These are phyloP conservation scores for Coleophoma cylindrospora DNA, from an alignment of 2,329 filamentous ascomycete species.

Conservation along the genomic window DNA sequence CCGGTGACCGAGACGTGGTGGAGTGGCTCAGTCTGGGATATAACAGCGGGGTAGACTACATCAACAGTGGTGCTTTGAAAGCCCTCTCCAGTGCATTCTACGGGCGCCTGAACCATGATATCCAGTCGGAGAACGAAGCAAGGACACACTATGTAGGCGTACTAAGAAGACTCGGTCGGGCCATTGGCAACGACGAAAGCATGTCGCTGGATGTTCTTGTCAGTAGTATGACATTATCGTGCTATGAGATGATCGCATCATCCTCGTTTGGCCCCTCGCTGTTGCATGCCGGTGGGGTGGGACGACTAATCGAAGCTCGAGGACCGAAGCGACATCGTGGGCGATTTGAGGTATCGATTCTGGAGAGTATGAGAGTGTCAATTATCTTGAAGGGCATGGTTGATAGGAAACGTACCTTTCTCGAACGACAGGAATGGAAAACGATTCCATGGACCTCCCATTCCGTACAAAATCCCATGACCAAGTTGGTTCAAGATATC, in stretches of 20 bases:
- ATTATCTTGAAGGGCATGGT: neutral
- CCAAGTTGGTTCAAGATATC: slow-evolving; percentile 2
- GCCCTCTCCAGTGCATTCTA: neutral
- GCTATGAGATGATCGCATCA: slow-evolving; percentile 2
- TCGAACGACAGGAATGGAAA: slow-evolving; percentile 6
- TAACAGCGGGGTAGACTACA: neutral
- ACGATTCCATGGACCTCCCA: slow-evolving; percentile 5
- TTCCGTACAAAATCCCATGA: neutral
- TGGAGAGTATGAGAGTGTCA: slow-evolving; percentile 4
- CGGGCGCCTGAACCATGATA: neutral
- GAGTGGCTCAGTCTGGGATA: slow-evolving; percentile 1
- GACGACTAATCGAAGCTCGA: slow-evolving; percentile 4
- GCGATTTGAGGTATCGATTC: neutral
- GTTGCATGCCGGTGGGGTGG: slow-evolving; percentile 6
- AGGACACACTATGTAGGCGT: neutral
- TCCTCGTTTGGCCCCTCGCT: neutral
- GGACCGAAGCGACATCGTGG: slow-evolving; percentile 4
- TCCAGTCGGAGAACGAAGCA: neutral
- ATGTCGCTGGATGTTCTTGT: slow-evolving; percentile 2
- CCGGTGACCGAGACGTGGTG: neutral
- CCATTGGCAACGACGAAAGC: neutral
- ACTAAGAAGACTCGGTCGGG: neutral
- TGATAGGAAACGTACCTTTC: slow-evolving; percentile 5
- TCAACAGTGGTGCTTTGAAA: neutral
- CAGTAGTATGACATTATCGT: slow-evolving; percentile 1